Conservation (phyloP, 441 rosid species). For the Kokia cookei region DNA sequence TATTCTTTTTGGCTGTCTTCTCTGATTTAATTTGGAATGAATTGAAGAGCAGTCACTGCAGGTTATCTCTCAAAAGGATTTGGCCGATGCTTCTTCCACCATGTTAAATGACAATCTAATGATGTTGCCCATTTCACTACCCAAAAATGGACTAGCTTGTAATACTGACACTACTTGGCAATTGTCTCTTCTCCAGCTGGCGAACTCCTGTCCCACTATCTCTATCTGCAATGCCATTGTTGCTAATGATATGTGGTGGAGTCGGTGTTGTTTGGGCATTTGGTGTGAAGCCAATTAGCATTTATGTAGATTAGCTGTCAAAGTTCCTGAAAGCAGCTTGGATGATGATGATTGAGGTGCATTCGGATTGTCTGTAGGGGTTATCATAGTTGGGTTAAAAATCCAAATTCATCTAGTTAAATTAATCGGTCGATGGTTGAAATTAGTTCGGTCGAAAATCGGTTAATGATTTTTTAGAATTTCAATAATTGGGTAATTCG, state of each 20-base stretch:
- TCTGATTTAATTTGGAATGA: too few species aligned
- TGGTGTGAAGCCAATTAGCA: neutral
- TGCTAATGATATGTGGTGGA: neutral
- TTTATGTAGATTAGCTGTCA: neutral
- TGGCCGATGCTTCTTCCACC: too few species aligned
- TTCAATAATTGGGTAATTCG: accelerated
- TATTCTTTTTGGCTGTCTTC: too few species aligned
- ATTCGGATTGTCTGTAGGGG: neutral
- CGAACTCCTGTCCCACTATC: neutral
- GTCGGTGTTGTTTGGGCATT: neutral
- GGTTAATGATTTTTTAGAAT: too few species aligned
- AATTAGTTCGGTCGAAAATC: too few species aligned
- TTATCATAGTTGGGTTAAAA: too few species aligned
- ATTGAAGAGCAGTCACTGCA: too few species aligned
- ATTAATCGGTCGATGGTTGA: accelerated
- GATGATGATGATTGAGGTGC: neutral
- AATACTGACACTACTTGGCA: neutral
- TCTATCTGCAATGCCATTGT: neutral
- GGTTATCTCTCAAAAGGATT: too few species aligned
- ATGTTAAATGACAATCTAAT: too few species aligned
- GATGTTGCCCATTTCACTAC: too few species aligned
- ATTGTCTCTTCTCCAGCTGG: neutral
- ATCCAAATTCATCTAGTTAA: too few species aligned
- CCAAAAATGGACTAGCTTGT: too few species aligned
- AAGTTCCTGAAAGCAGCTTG: neutral